Evolutionary conservation across 176 grass and related monocot genomes (phyloP).

Genomic region (Bothriochloa decipiens): DNA sequence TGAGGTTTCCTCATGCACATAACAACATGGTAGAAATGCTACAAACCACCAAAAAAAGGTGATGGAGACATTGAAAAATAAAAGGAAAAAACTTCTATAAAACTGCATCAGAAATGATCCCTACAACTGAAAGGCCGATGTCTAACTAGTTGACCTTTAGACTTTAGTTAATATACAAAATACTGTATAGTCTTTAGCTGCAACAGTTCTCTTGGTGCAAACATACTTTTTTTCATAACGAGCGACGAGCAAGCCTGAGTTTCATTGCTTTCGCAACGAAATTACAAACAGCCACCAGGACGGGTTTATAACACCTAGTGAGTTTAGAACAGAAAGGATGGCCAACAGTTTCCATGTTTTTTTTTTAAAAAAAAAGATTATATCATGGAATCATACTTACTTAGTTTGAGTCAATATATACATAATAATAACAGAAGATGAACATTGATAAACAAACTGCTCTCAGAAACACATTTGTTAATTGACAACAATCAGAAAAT

Average conservation of each 20-base stretch:
- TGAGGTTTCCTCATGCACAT: slow-evolving; percentile 75
- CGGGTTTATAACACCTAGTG: background rate
- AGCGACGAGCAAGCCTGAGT: background rate
- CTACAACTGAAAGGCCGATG: background rate
- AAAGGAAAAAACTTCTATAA: slow-evolving; percentile 1
- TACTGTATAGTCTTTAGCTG: background rate
- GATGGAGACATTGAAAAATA: slow-evolving; percentile 36
- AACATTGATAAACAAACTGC: slow-evolving; percentile 36
- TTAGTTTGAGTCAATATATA: slow-evolving; percentile 14
- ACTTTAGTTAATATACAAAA: background rate
- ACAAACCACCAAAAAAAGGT: slow-evolving; percentile 30
- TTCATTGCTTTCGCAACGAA: background rate
- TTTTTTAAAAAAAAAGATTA: background rate
- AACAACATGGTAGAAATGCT: slow-evolving; percentile 91
- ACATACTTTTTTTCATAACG: background rate
- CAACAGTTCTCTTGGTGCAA: background rate
- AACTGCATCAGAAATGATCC: background rate
- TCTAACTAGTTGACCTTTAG: background rate
- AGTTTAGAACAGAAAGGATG: background rate
- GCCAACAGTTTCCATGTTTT: slow-evolving; percentile 39
- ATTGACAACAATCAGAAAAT: slow-evolving; percentile 27
- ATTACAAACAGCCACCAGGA: background rate
- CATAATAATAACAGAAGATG: slow-evolving; percentile 22
- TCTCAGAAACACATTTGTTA: background rate
- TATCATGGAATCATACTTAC: background rate